Evolutionary conservation across 805 yeast genomes (phyloP).

Genomic region (Cyberlindnera veronae): DNA sequence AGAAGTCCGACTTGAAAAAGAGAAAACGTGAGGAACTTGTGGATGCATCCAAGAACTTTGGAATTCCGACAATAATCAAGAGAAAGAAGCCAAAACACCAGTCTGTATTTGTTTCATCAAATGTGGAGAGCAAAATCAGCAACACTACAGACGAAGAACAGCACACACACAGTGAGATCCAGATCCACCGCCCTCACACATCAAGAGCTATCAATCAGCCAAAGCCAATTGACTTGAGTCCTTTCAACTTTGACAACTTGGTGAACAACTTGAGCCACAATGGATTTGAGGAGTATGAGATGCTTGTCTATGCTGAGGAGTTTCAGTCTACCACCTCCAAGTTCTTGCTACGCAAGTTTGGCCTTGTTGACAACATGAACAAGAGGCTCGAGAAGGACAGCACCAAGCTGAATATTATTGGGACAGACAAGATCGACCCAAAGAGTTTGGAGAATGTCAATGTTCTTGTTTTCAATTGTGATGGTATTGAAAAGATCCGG

Average conservation of each 20-base stretch:
- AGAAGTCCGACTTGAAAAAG: constrained; percentile 30
- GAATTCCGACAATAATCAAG: constrained; percentile 29
- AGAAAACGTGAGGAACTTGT: constrained; percentile 39
- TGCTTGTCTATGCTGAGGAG: constrained; percentile 20
- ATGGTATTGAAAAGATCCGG: constrained; percentile 32
- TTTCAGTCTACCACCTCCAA: constrained; percentile 28
- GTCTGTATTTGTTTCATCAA: not conserved
- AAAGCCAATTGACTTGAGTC: constrained; percentile 21
- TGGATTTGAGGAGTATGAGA: constrained; percentile 9
- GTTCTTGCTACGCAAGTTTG: constrained; percentile 34
- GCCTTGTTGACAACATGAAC: constrained; percentile 3
- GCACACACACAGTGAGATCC: too few relatives aligned
- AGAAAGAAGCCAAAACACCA: constrained; percentile 20
- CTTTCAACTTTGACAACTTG: constrained; percentile 24
- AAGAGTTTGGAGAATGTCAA: constrained; percentile 29
- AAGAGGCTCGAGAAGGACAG: constrained; percentile 2
- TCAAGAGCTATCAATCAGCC: too few relatives aligned
- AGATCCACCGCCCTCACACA: too few relatives aligned
- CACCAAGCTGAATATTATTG: constrained; percentile 20
- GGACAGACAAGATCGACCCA: constrained; percentile 27
- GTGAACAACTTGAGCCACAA: constrained; percentile 5
- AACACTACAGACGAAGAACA: too few relatives aligned
- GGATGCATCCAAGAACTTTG: constrained; percentile 33
- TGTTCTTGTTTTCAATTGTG: constrained; percentile 36
- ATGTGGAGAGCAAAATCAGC: too few relatives aligned